Base-by-base conservation (phyloP, 1,284 basidiomycete species). In the Apiotrichum sp. region DNA sequence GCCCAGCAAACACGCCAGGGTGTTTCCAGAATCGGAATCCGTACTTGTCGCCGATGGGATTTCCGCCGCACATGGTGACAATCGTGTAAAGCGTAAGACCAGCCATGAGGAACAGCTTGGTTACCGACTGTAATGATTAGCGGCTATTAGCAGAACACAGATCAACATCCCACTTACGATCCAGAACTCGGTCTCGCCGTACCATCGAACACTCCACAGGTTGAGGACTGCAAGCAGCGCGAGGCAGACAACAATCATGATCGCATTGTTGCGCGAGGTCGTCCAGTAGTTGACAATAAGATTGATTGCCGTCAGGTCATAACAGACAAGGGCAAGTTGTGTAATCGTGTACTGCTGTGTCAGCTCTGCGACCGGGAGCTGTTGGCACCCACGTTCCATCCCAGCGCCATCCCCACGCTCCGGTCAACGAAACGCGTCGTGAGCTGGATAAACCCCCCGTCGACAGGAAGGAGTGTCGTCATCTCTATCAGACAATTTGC, bases 61-160 rank as follows among this genome's bases (percentile, higher is more conserved):
- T 57, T 14, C 69, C 70, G 9, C 70, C 69, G 7, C 62, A 55
- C 67, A 72, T 72, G 10, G 65, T 66, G 45, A 69, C 55, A 40
- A 73, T 58, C n/a, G 71, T 74, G 58, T 65, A 69, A 38, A 67
- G 16, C n/a, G 64, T 58, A 16, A 69, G 59, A 16, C 66, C 67
- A 38, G 69, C 31, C 35, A 66, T 63, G n/a, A 72, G 61, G 52
- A 70, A 42, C 48, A 73, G 47, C 56, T 73, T 71, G 51, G 55
- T 52, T 22, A 68, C 46, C 42, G 59, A 60, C 22, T 22, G 22
- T 22, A 22, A 22, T 22, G 22, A 22, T 22, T 22, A 22, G 22
- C 22, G 22, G 22, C 22, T 22, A 22, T 22, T 22, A 22, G 22
- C 22, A 22, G 22, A 22, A 22, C 22, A 22, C 22, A 22, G 22